Percentiles rank a stretch among this genome's conserved stretches.
These are phyloP conservation scores for Dipodascopsis tothii DNA, from an alignment of 805 yeast species.

Conservation along the genomic window DNA sequence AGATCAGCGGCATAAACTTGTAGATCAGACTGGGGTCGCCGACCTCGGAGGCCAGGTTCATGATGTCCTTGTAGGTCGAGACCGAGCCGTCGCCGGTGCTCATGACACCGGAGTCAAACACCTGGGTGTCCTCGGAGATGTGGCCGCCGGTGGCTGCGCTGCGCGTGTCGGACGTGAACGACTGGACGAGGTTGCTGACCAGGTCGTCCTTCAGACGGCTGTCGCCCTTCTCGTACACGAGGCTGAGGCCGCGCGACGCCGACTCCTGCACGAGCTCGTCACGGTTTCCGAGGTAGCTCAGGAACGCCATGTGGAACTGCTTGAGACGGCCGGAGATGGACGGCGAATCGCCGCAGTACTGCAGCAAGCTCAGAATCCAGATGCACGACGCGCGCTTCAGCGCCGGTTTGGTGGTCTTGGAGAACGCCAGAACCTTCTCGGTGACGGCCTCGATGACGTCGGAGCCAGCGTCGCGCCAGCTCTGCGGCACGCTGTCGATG, in stretches of 20 bases:
- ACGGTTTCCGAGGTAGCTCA: constrained; percentile 68
- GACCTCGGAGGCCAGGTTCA: constrained; percentile 82
- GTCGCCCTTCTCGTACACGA: constrained; percentile 74
- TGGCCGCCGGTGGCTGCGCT: constrained; percentile 45
- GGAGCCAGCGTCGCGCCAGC: constrained; percentile 8
- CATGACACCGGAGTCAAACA: constrained; percentile 75
- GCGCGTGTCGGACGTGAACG: constrained; percentile 60
- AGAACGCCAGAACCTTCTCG: constrained; percentile 43
- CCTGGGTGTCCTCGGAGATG: constrained; percentile 68
- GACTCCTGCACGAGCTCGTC: constrained; percentile 89
- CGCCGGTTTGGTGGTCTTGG: constrained; percentile 62
- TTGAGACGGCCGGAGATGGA: constrained; percentile 39
- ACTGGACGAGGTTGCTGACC: constrained; percentile 61
- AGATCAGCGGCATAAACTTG: constrained; percentile 87
- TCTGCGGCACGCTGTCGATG: constrained; percentile 30
- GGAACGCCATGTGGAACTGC: constrained; percentile 65
- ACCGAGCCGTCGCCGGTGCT: constrained; percentile 70
- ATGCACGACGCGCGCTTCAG: constrained; percentile 66
- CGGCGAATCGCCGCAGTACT: constrained; percentile 53
- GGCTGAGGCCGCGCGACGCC: constrained; percentile 79
- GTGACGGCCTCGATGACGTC: constrained; percentile 35
- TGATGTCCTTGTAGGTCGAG: constrained; percentile 75
- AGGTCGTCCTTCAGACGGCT: constrained; percentile 58
- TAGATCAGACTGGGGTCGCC: constrained; percentile 93
- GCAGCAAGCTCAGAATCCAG: constrained; percentile 76